Base-by-base conservation (phyloP, 2,329 filamentous ascomycete genomes). In the Monosporascus sp. region DNA sequence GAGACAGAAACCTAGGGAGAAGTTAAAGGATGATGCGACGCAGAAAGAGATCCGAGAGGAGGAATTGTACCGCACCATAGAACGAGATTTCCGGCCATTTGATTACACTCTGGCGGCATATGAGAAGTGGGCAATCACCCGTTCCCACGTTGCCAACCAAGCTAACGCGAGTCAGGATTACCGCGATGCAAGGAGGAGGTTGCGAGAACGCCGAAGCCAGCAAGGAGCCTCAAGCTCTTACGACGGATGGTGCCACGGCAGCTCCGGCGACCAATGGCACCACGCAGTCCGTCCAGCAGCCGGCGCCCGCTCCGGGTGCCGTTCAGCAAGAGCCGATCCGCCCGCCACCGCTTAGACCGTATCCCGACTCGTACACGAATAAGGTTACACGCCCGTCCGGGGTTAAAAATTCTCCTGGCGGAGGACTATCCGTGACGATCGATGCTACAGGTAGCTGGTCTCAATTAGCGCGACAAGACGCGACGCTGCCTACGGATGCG, bases 21-120 rank as follows among this genome's bases (percentile, higher is more conserved):
- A 89, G 60, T 75, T 99, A 66, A 93, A 94, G 70, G 90, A 96
- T 3, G 93, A 97, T 72, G 94, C 94, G 1, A 96, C 93, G 0
- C 89, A 91, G 42, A 93, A 95, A 69, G 93, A 99, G 69, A 96
- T 97, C 52, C 82, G 92, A 22, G 91, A 96, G 61, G 93, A 99
- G 57, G 92, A 97, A 70, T 79, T 97, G 22, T 94, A 97, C 69
- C 85, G 85, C 58, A 89, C 95, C 81, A 97, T 99, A 56, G 94
- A 99, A 70, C 88, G 83, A 5, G 88, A 96, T 64, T 99, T 97
- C 67, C 85, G 89, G 68, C 90, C 92, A 1, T 99, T 97, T 68
- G 94, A 99, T 70, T 99, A 99, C 71, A 97, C 92, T 0, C 74
- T 86, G 3, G 85, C 89, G 20, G 88, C 85, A 3, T 93, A 91